These are phyloP conservation scores for Cyclotella kingstonii DNA, from an alignment of 108 stramenopile genomes.

Conservation along the genomic window DNA sequence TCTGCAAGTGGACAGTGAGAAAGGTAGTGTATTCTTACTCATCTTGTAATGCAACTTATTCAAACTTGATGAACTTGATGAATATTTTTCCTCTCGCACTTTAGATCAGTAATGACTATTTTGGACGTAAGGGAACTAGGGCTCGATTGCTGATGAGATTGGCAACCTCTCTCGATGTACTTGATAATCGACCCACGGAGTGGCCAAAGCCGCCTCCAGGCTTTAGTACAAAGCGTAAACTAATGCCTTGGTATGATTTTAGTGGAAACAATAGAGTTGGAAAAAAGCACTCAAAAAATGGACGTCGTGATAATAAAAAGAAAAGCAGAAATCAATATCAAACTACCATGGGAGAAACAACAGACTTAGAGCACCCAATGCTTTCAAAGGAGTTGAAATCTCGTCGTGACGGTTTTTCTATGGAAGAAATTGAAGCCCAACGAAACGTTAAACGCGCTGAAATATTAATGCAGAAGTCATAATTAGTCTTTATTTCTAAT, in stretches of 20 bases:
- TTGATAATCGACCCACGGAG: slow-evolving; percentile 66
- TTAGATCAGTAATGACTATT: slow-evolving; percentile 63
- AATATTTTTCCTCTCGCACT: neutral
- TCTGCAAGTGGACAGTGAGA: slow-evolving; percentile 65
- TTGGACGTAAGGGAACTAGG: slow-evolving; percentile 66
- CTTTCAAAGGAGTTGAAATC: slow-evolving; percentile 39
- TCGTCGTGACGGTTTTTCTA: slow-evolving; percentile 55
- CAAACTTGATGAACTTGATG: neutral
- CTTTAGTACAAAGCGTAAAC: slow-evolving; percentile 62
- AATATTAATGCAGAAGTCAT: neutral
- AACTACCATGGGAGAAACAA: neutral
- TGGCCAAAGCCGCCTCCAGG: slow-evolving; percentile 80
- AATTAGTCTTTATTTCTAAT: too few relatives aligned
- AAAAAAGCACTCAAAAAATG: slow-evolving; percentile 20
- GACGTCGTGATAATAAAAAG: slow-evolving; percentile 30
- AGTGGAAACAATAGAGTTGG: slow-evolving; percentile 25
- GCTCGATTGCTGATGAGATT: slow-evolving; percentile 65
- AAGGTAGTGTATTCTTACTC: slow-evolving; percentile 45
- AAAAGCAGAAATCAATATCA: slow-evolving; percentile 4
- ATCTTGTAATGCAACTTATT: neutral
- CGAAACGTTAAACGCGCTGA: slow-evolving; percentile 48
- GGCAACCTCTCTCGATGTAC: slow-evolving; percentile 67
- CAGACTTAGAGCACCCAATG: slow-evolving; percentile 23
- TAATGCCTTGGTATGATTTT: slow-evolving; percentile 70
- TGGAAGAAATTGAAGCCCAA: slow-evolving; percentile 69